Base-by-base conservation (phyloP, 2,329 filamentous ascomycete species). In the Aspergillus sclerotialis region DNA sequence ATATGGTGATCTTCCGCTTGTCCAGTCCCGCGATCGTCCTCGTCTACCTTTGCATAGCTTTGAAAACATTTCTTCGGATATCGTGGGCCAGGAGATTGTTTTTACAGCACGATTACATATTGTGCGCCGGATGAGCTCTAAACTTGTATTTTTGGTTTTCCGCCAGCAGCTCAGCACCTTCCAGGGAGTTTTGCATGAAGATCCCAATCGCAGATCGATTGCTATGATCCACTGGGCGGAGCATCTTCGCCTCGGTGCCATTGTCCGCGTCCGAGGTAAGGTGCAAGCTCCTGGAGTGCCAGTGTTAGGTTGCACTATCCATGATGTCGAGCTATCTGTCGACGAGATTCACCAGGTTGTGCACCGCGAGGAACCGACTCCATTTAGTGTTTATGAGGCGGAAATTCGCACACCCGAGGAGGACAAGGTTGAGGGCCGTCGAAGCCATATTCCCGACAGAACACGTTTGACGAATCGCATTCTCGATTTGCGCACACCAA, bases 211-310 rank as follows among this genome's bases (percentile, higher is more conserved):
- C 30, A 72, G 84, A 8, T 82, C 82, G 1, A 72, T 78, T 38
- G 74, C 83, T 49, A 90, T 94, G 73, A 72, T 94, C 17, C 81
- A 84, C 53, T 94, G 87, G 84, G 84, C 85, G 3, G 84, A 93
- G 61, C 85, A 86, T 55, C 69, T 94, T 29, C 79, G 82, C 35
- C 69, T 80, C 5, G 89, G 93, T 55, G 83, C 80, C 6, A 75
- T 94, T 32, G 78, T 94, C 4, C 76, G 84, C 37, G 78, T 94
- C 36, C 78, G 74, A 33, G 89, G 86, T 38, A 74, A 74, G 2
- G 63, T 94, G 4, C 83, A 87, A 52, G 71, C 74, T 41, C 83
- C 87, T 0, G 78, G 82, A 5, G 78, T 88, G 48, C 76, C 79
- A 25, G 74, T 95, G 38, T 78, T 82, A 45, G 82, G 85, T 25